These are phyloP conservation scores for Acer saccharum DNA, from an alignment of 345 rosid species.

Conservation along the genomic window DNA sequence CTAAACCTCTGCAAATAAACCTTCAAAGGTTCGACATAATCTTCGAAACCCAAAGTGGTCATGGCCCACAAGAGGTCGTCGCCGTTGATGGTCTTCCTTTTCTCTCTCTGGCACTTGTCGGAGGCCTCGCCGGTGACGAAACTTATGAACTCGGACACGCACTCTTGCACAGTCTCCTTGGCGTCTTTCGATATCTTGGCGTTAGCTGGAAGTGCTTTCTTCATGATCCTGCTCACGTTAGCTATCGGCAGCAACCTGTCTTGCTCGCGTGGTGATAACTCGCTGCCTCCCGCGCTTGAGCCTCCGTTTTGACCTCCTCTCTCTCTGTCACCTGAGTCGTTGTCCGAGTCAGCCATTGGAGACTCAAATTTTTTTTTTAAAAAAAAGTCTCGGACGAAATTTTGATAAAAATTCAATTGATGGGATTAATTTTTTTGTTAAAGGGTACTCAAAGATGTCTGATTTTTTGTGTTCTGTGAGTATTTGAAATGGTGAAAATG, in stretches of 20 bases:
- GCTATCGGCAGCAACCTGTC: conserved; percentile 77
- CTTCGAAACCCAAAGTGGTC: conserved; percentile 77
- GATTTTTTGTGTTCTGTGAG: background rate
- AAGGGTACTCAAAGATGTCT: background rate
- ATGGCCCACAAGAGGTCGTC: conserved; percentile 65
- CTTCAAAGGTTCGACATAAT: conserved; percentile 73
- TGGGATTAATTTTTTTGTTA: background rate
- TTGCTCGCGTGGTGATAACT: conserved; percentile 57
- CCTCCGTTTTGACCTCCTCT: conserved; percentile 34
- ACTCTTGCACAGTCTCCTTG: conserved; percentile 78
- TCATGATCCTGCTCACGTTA: conserved; percentile 81
- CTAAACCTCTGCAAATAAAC: conserved; percentile 71
- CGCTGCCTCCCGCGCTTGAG: conserved; percentile 34
- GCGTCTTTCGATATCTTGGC: conserved; percentile 83
- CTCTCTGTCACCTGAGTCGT: conserved; percentile 56
- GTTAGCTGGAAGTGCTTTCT: conserved; percentile 72
- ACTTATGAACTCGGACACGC: conserved; percentile 80
- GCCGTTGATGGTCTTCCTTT: conserved; percentile 78
- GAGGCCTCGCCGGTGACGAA: conserved; percentile 82
- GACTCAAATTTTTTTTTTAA: background rate
- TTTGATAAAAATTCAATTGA: background rate
- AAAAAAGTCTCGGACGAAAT: background rate
- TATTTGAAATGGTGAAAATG: background rate
- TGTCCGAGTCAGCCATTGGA: conserved; percentile 70
- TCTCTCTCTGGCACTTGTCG: conserved; percentile 79